Base-by-base conservation (phyloP, 495 filamentous ascomycete species). In the Penicillium lagena region DNA sequence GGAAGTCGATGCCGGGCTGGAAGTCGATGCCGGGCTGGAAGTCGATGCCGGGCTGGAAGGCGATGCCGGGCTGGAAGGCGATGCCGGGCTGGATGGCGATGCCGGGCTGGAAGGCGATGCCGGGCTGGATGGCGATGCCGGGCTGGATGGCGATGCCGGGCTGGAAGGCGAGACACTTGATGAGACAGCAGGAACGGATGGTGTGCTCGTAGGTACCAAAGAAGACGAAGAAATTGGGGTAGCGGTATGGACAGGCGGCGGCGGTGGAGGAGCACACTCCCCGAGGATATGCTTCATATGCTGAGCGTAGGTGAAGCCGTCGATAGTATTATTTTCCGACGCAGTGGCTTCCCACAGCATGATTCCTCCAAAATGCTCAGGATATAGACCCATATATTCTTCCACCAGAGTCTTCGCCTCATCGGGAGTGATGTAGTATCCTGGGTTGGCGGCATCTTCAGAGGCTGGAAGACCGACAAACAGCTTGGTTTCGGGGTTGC, bases 311-410 rank as follows among this genome's bases (percentile, higher is more conserved):
- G 64, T 67, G 12, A 58, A 47, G 4, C 66, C 67, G 33, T 70
- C 52, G 32, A 67, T 67, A 17, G 56, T 35, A 43, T 84, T 81
- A 12, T 66, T 60, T 1, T 71, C 57, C 1, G 73, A 70, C 2
- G 65, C 63, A 1, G 80, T 81, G 7, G 84, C 83, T 34, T 88
- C 85, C 80, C 82, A 89, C 8, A 89, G 51, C 76, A 85, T 82
- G 12, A 87, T 68, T 59, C 85, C 85, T 40, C 82, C 85, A 47
- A 89, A 88, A 6, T 63, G 68, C 5, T 66, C 39, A 1, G 73
- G 63, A 45, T 75, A 73, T n/a, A 63, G 50, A 14, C 51, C 63
- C 49, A 75, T 68, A 54, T 77, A 81, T 31, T 66, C 61, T 1
- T 63, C 43, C 27, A 83, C 64, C 39, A 88, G 43, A 12, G 56